Evolutionary conservation across 805 yeast genomes (phyloP).

Genomic region (Zygoascus flipseniorum): DNA sequence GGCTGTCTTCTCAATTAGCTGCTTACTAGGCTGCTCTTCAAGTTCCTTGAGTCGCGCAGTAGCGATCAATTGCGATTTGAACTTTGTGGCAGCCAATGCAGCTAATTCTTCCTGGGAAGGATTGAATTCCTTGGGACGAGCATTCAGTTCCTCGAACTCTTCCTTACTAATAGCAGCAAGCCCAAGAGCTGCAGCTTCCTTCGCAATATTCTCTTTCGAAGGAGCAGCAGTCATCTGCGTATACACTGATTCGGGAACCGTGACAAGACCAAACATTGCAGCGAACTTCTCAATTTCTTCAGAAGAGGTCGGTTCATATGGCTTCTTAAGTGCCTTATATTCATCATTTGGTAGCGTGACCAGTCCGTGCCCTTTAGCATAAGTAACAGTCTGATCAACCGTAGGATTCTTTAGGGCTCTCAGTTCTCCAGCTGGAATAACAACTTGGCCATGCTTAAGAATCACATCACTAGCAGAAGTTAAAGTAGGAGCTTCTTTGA

Average conservation of each 20-base stretch:
- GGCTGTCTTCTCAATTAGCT: slow-evolving; percentile 12
- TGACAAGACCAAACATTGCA: slow-evolving; percentile 20
- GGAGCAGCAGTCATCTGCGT: slow-evolving; percentile 12
- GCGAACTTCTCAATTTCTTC: slow-evolving; percentile 17
- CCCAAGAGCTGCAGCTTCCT: slow-evolving; percentile 18
- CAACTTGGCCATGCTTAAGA: slow-evolving; percentile 20
- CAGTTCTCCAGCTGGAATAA: slow-evolving; percentile 17
- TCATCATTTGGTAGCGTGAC: slow-evolving; percentile 19
- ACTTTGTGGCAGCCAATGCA: background rate
- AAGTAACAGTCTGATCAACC: background rate
- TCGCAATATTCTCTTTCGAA: slow-evolving; percentile 10
- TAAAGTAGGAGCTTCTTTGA: slow-evolving; percentile 11
- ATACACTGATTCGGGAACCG: slow-evolving; percentile 19
- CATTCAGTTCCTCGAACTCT: slow-evolving; percentile 11
- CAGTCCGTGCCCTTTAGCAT: slow-evolving; percentile 18
- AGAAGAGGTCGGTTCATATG: slow-evolving; percentile 8
- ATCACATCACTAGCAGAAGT: slow-evolving; percentile 23
- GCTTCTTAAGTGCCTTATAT: slow-evolving; percentile 8
- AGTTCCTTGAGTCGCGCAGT: slow-evolving; percentile 1
- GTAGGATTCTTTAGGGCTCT: slow-evolving; percentile 2
- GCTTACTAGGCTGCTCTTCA: slow-evolving; percentile 8
- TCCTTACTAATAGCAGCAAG: slow-evolving; percentile 9
- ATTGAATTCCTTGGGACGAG: slow-evolving; percentile 13
- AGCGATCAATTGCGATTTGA: background rate
- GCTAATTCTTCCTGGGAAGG: slow-evolving; percentile 21